Evolutionary conservation across 805 yeast genomes (phyloP).

Genomic region (Starmerella sirachaensis): DNA sequence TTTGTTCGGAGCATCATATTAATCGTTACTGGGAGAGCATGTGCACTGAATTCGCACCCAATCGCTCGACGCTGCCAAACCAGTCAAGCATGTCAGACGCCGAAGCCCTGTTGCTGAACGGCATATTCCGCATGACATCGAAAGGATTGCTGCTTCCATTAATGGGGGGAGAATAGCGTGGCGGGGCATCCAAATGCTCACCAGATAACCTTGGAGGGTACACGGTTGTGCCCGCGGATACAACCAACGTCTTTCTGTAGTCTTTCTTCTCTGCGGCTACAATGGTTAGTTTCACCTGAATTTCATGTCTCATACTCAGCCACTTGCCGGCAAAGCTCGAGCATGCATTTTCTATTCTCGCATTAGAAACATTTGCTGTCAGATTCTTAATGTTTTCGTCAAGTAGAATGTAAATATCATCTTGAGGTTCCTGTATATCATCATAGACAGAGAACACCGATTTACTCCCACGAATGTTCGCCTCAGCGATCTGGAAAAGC

Average conservation of each 20-base stretch:
- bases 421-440: neutral
- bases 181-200: conserved; percentile 12
- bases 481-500: conserved; percentile 3
- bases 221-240: conserved; percentile 2
- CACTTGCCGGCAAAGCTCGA: conserved; percentile 11
- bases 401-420: neutral
- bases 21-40: too few relatives aligned
- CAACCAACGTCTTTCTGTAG: neutral
- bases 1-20: too few relatives aligned
- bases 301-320: conserved; percentile 11
- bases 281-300: conserved; percentile 3
- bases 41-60: too few relatives aligned
- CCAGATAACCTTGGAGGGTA: conserved; percentile 1
- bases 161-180: conserved; percentile 10
- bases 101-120: neutral
- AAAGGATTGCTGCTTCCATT: neutral
- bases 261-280: conserved; percentile 2
- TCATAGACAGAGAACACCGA: conserved; percentile 3
- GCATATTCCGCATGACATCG: neutral
- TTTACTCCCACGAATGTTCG: conserved; percentile 2
- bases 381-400: conserved; percentile 5
- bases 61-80: too few relatives aligned
- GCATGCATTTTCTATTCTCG: conserved; percentile 11
- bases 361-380: conserved; percentile 2
- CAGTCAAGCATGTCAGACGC: neutral